Percentiles rank a stretch among this genome's conserved stretches.
These are phyloP conservation scores for Ochetophila trinervis DNA, from an alignment of 306 rosid species.

Conservation along the genomic window DNA sequence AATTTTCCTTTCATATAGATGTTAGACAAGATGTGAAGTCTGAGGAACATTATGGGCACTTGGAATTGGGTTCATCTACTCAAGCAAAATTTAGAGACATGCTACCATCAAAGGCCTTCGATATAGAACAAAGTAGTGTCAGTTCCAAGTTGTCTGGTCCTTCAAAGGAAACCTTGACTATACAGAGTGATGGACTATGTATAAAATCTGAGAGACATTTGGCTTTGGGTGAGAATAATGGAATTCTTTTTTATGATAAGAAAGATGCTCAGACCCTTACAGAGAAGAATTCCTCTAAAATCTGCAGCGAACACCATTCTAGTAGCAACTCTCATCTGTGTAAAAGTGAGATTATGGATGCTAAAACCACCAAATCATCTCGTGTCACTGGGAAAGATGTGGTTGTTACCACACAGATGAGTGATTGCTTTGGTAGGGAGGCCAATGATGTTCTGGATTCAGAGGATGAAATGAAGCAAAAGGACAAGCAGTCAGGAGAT, in stretches of 20 bases:
- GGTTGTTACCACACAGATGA: slow-evolving; percentile 22
- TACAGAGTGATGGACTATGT: slow-evolving; percentile 32
- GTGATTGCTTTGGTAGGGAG: slow-evolving; percentile 24
- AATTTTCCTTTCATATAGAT: slow-evolving; percentile 44
- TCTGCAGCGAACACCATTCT: slow-evolving; percentile 23
- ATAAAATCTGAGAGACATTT: slow-evolving; percentile 28
- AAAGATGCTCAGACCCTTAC: slow-evolving; percentile 36
- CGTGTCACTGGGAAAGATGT: slow-evolving; percentile 37
- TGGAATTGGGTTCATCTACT: slow-evolving; percentile 34
- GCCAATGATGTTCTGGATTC: slow-evolving; percentile 28
- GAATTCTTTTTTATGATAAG: slow-evolving; percentile 28
- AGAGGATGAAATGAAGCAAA: slow-evolving; percentile 32
- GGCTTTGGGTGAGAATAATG: slow-evolving; percentile 33
- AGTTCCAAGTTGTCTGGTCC: slow-evolving; percentile 26
- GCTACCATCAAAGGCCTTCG: slow-evolving; percentile 13
- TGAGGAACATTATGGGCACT: slow-evolving; percentile 35
- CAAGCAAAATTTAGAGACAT: slow-evolving; percentile 35
- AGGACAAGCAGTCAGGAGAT: slow-evolving; percentile 33
- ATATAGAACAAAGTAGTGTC: slow-evolving; percentile 28
- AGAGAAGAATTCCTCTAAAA: slow-evolving; percentile 22
- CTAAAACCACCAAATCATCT: slow-evolving; percentile 29
- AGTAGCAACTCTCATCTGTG: slow-evolving; percentile 29
- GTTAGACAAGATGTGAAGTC: slow-evolving; percentile 37
- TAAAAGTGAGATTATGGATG: slow-evolving; percentile 30
- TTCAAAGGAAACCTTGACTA: slow-evolving; percentile 25